These are phyloP conservation scores for Ceratobasidium sp. DNA, from an alignment of 1,284 basidiomycete genomes.

Conservation along the genomic window DNA sequence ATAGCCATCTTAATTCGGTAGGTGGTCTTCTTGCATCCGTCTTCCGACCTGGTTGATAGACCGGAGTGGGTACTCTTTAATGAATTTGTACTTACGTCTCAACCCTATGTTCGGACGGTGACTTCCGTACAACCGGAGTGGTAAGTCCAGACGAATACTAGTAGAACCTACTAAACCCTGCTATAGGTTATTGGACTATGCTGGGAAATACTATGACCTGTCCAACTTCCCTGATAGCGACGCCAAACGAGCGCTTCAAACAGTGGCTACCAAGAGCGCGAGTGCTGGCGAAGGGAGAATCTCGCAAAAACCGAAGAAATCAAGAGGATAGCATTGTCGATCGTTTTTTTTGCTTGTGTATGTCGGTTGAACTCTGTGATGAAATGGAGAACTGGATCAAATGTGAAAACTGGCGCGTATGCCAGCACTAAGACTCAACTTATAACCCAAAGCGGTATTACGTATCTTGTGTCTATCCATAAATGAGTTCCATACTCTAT, in stretches of 20 bases:
- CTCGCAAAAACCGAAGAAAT: conserved; percentile 8
- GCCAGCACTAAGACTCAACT: too few species aligned
- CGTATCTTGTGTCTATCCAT: too few species aligned
- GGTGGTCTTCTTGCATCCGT: conserved; percentile 92
- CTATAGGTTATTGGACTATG: conserved; percentile 86
- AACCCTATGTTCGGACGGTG: conserved; percentile 91
- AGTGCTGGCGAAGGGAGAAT: not conserved
- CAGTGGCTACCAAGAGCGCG: conserved; percentile 62
- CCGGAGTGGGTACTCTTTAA: conserved; percentile 99
- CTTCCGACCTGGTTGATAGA: conserved; percentile 90
- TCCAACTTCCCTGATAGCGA: conserved; percentile 76
- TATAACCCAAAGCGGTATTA: too few species aligned
- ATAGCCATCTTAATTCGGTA: conserved; percentile 53
- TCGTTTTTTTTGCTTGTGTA: too few species aligned
- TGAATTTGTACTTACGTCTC: conserved; percentile 95
- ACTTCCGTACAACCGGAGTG: conserved; percentile 92
- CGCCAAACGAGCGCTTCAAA: conserved; percentile 74
- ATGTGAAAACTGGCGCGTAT: too few species aligned
- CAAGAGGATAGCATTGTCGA: not conserved
- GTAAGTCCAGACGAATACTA: conserved; percentile 61
- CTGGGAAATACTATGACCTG: conserved; percentile 82
- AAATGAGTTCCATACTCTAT: too few species aligned
- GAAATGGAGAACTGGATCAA: too few species aligned
- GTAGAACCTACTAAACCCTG: not conserved
- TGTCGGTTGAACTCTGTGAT: too few species aligned